Conservation (phyloP, 257 asterid genomes). For the Ilex asprella region DNA sequence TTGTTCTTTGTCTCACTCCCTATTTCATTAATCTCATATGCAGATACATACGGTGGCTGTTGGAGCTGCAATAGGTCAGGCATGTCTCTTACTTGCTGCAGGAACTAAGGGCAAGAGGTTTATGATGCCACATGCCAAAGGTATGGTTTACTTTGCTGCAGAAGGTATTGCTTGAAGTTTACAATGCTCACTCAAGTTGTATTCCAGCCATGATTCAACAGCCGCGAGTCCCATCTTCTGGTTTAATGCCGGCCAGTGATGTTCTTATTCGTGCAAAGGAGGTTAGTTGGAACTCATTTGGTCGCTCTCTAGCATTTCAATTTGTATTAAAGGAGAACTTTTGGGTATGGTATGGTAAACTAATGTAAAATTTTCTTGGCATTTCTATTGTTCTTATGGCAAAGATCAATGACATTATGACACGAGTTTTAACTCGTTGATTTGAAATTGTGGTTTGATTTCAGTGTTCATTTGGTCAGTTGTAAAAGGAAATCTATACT, state of each 20-base stretch:
- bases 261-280: constrained; percentile 81
- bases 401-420: too few relatives aligned
- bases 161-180: constrained; percentile 8
- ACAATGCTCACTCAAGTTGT: constrained; percentile 14
- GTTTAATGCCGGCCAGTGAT: constrained; percentile 85
- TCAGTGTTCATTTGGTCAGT: too few relatives aligned
- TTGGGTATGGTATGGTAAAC: too few relatives aligned
- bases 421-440: too few relatives aligned
- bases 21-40: constrained; percentile 17
- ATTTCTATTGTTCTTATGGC: too few relatives aligned
- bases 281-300: constrained; percentile 41
- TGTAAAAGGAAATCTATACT: too few relatives aligned
- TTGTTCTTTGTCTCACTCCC: not conserved
- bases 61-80: constrained; percentile 92
- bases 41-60: constrained; percentile 81
- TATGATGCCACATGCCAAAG: constrained; percentile 90
- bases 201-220: constrained; percentile 86
- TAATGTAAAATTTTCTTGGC: not conserved
- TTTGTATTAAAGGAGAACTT: too few relatives aligned
- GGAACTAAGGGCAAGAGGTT: constrained; percentile 85
- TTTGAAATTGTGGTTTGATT: too few relatives aligned
- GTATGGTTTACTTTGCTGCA: constrained; percentile 21
- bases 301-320: constrained; percentile 5
- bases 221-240: constrained; percentile 81
- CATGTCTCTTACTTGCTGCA: constrained; percentile 88